phyloP scores from a whole-genome alignment of 192 early-diverging fungal species.

The Linderina pennispora region DNA sequence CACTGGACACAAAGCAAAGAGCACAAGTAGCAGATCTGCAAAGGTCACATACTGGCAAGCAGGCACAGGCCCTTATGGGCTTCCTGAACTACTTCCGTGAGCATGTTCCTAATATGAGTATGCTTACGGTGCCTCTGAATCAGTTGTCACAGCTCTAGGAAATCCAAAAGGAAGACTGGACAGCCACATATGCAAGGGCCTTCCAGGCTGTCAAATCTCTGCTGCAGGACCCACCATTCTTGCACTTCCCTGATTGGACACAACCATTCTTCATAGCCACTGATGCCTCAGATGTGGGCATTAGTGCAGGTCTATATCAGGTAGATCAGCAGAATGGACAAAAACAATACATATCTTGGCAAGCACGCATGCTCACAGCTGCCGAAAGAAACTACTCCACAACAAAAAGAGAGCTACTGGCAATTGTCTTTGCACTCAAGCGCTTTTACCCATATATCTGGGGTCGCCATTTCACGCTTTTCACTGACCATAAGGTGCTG shows the following conservation, averaged over 20 bases:
- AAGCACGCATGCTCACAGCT: neutral
- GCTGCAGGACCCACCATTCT: neutral
- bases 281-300: neutral
- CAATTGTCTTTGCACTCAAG: neutral
- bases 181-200: neutral
- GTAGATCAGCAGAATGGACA: neutral
- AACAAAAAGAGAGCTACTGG: neutral
- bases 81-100: neutral
- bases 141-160: neutral
- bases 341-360: neutral
- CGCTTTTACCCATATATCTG: conserved; percentile 29
- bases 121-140: neutral
- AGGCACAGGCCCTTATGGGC: neutral
- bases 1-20: neutral
- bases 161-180: neutral
- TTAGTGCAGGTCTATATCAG: neutral
- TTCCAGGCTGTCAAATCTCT: neutral
- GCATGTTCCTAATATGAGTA: neutral
- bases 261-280: neutral
- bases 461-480: conserved; percentile 26
- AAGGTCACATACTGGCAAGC: neutral
- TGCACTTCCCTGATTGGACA: neutral
- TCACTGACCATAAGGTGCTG: conserved; percentile 28
- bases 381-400: neutral
- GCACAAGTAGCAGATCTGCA: neutral